phyloP scores from a whole-genome alignment of 805 yeast genomes.

The Saccharomyces mikatae region DNA sequence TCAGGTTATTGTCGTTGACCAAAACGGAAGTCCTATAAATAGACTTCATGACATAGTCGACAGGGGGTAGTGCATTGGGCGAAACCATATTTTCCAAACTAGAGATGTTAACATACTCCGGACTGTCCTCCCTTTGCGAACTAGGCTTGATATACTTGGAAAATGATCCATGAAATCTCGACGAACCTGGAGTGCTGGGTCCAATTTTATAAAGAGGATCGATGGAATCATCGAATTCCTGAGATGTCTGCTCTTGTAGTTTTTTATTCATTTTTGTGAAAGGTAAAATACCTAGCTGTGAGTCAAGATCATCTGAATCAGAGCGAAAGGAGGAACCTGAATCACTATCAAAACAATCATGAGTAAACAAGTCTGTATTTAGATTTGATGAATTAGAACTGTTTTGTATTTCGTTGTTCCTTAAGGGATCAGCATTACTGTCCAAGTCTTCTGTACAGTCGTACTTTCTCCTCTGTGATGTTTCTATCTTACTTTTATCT shows the following conservation, averaged over 20 bases:
- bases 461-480: not conserved
- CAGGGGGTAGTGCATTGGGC: slow-evolving; percentile 48
- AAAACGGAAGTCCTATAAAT: slow-evolving; percentile 55
- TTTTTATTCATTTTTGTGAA: slow-evolving; percentile 23
- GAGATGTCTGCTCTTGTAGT: slow-evolving; percentile 14
- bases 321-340: slow-evolving; percentile 15
- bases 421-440: not conserved
- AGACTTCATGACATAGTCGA: slow-evolving; percentile 46
- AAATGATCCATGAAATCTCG: not conserved
- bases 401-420: not conserved
- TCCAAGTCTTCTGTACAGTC: not conserved
- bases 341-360: not conserved
- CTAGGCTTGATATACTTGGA: not conserved
- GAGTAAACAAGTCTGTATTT: not conserved
- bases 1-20: slow-evolving; percentile 55
- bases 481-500: not conserved
- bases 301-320: slow-evolving; percentile 18
- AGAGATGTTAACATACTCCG: slow-evolving; percentile 24
- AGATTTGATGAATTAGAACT: not conserved
- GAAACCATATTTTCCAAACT: slow-evolving; percentile 53
- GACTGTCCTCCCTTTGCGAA: not conserved
- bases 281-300: slow-evolving; percentile 25
- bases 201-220: slow-evolving; percentile 23
- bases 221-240: slow-evolving; percentile 22
- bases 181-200: slow-evolving; percentile 1